phyloP scores from a whole-genome alignment of 148 eudicot species.

The Fagopyrum homotropicum region DNA sequence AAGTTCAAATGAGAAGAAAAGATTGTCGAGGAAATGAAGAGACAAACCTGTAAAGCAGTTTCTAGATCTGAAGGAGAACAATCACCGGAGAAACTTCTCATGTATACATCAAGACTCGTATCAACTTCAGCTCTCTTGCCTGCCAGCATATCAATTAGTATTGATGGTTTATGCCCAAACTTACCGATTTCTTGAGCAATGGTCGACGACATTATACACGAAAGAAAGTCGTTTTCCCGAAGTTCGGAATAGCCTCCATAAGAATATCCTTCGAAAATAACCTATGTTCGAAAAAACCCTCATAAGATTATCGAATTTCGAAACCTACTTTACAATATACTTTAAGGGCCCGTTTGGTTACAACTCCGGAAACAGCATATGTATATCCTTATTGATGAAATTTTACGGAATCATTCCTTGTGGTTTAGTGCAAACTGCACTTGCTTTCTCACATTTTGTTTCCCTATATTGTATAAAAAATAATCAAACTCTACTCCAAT shows the following conservation, averaged over 20 bases:
- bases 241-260: slow-evolving; percentile 86
- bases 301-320: neutral
- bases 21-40: neutral
- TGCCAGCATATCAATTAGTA: slow-evolving; percentile 74
- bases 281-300: slow-evolving; percentile 24
- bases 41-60: slow-evolving; percentile 78
- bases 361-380: too few species aligned
- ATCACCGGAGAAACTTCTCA: slow-evolving; percentile 73
- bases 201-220: slow-evolving; percentile 69
- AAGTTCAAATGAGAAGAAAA: neutral
- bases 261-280: slow-evolving; percentile 73
- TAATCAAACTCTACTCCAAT: too few species aligned
- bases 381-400: too few species aligned
- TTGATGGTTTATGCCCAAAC: slow-evolving; percentile 77
- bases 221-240: slow-evolving; percentile 59
- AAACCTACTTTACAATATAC: too few species aligned
- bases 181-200: slow-evolving; percentile 83
- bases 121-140: slow-evolving; percentile 84
- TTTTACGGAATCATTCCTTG: too few species aligned
- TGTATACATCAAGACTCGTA: slow-evolving; percentile 66
- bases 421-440: too few species aligned
- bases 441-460: too few species aligned
- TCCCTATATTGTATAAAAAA: too few species aligned
- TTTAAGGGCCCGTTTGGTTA: too few species aligned
- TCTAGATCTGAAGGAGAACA: slow-evolving; percentile 89